Conservation (phyloP, 805 yeast genomes). For the Dipodascus albidus region DNA sequence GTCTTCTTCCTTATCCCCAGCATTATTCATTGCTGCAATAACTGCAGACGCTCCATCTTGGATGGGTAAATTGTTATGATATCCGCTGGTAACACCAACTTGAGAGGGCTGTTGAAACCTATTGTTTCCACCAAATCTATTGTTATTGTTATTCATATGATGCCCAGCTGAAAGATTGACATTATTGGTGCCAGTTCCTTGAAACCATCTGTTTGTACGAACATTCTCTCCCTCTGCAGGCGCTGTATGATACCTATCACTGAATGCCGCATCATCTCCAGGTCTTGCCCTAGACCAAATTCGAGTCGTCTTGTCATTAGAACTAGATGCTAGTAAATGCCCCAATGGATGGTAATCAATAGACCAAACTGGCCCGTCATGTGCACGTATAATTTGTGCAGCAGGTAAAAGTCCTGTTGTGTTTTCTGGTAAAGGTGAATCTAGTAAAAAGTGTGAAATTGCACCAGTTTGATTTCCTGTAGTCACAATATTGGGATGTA, state of each 20-base stretch:
- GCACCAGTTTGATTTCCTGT: conserved; percentile 89
- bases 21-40: background rate
- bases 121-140: background rate
- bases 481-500: conserved; percentile 65
- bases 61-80: background rate
- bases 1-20: background rate
- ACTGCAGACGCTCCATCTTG: background rate
- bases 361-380: conserved; percentile 84
- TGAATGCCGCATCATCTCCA: conserved; percentile 70
- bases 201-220: background rate
- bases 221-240: conserved; percentile 21
- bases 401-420: conserved; percentile 25
- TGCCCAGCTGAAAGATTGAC: background rate
- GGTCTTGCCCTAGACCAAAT: conserved; percentile 95
- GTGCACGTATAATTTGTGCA: conserved; percentile 71
- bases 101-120: background rate
- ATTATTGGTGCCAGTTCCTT: background rate
- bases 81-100: background rate
- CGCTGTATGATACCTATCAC: conserved; percentile 70
- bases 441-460: conserved; percentile 62
- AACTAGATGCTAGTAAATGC: conserved; percentile 81
- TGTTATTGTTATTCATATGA: background rate
- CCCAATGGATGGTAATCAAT: conserved; percentile 92
- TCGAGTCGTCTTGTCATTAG: conserved; percentile 84
- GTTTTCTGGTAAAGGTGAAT: conserved; percentile 25